Evolutionary conservation across 345 rosid genomes (phyloP), one percentile per base, ranked within the genome.

Genomic region (Syzygium aqueum): DNA sequence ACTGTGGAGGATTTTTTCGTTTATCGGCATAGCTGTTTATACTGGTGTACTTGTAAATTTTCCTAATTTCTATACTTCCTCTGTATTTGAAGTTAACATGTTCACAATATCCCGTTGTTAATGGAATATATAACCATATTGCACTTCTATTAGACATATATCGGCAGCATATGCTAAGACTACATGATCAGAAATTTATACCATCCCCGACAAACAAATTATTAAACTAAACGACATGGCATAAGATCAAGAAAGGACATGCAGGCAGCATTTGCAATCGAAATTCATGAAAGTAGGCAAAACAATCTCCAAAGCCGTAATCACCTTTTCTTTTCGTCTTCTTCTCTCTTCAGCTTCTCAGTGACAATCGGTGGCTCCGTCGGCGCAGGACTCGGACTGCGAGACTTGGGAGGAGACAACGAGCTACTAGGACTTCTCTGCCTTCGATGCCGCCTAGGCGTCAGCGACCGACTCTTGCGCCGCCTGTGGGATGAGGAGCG

Each of bases 401-500:
- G 88, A 86, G 94, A 77, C 86, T 86, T 88, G 85, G 94, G 83
- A 28, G 94, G 94, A 90, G 97, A 95, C 61, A 89, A 51, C 6
- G 96, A 93, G 46, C 86, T 91, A 53, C 90, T 91, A 77, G 87
- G 89, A 87, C 93, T 92, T 52, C 87, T 80, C 51, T 86, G 94
- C 19, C 92, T 90, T 67, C 91, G 89, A 85, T 86, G 95, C 84
- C 90, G 92, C 90, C 94, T 91, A 2, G 93, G 94, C 28, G 91
- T 83, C 11, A 96, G 96, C 87, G 98, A 96, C 27, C 89, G 94
- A 43, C 92, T 95, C 87, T 92, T 94, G 59, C 94, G 96, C 87
- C 93, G 93, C 89, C 96, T 91, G 33, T 90, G 86, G 86, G 94
- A 92, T 3, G 93, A 88, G 7, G 90, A 94, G 9, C 90, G 91